A percentile compares a stretch with the other conserved stretches of the same genome.
These are phyloP conservation scores for Fennellomyces sp. DNA, from an alignment of 371 early-diverging fungal species.

Conservation along the genomic window DNA sequence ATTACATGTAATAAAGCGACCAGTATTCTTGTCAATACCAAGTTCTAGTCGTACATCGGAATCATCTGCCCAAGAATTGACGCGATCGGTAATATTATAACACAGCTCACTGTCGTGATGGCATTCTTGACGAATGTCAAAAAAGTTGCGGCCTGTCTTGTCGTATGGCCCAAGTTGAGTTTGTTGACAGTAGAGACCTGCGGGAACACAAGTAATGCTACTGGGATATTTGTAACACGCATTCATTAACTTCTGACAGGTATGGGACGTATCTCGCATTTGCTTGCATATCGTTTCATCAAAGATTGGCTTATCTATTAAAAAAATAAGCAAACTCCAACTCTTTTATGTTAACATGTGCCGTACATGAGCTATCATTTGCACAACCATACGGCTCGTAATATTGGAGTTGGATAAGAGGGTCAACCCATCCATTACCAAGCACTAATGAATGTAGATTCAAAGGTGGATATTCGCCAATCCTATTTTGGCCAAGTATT, in stretches of 20 bases:
- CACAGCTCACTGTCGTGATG: constrained; percentile 62
- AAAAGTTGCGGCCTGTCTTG: constrained; percentile 68
- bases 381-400: constrained; percentile 86
- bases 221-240: constrained; percentile 81
- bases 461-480: constrained; percentile 7
- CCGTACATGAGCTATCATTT: constrained; percentile 11
- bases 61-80: constrained; percentile 75
- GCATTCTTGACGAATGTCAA: constrained; percentile 59
- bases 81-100: constrained; percentile 78
- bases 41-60: constrained; percentile 73
- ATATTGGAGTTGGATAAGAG: constrained; percentile 80
- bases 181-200: constrained; percentile 82
- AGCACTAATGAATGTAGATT: constrained; percentile 76
- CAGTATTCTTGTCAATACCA: constrained; percentile 67
- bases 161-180: constrained; percentile 61
- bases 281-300: constrained; percentile 60
- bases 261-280: constrained; percentile 70
- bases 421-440: constrained; percentile 91
- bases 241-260: constrained; percentile 75
- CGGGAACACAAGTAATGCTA: constrained; percentile 77
- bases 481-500: constrained; percentile 48
- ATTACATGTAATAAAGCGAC: constrained; percentile 77
- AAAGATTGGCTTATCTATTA: constrained; percentile 22
- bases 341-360: neutral
- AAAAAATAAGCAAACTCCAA: neutral